Evolutionary conservation across 2,329 filamentous ascomycete genomes (phyloP), one percentile per base, ranked within the genome.

Genomic region (Coleophoma crateriformis): DNA sequence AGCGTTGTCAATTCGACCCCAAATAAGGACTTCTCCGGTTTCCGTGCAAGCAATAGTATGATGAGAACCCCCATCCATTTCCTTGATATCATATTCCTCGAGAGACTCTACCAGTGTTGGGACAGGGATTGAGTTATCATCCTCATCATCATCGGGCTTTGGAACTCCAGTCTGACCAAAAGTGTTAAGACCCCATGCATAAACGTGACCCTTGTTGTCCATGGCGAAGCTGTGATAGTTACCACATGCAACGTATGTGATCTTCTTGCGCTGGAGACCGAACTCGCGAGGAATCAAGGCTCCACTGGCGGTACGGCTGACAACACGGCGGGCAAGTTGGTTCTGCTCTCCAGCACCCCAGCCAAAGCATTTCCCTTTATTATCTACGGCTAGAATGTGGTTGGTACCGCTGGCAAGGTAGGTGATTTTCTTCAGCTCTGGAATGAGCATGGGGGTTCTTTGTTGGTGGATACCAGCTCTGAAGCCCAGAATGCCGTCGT

Each of bases 131-230:
- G 85, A 81, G 33, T 85, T 85, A 56, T 86, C 82, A 56, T 86
- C 82, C 47, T 86, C 81, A 50, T 85, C 79, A 33, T 84, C 85
- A 13, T 79, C 82, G 48, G 77, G 74, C 40, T 81, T 76, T 14
- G 74, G 72, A 51, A 85, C 76, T 34, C 86, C 89, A 14, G 87
- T 88, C 71, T 95, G 85, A 54, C 85, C 87, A 67, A 88, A 95
- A 69, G 87, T 90, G 76, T 95, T 95, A 32, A 92, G 73, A 20
- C 90, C 90, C 89, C 90, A 95, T 0, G 84, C 80, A 68, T 83
- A 94, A 33, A 92, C 85, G 32, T 79, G 76, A 37, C 84, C 84
- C 27, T 84, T 78, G 53, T 82, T 78, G 59, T 79, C 78, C 45
- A 90, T 77, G 45, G 85, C 86, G 60, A 95, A 92, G 58, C 84